These are phyloP conservation scores for Globisporangium spinosum DNA, from an alignment of 352 stramenopile genomes.

Conservation along the genomic window DNA sequence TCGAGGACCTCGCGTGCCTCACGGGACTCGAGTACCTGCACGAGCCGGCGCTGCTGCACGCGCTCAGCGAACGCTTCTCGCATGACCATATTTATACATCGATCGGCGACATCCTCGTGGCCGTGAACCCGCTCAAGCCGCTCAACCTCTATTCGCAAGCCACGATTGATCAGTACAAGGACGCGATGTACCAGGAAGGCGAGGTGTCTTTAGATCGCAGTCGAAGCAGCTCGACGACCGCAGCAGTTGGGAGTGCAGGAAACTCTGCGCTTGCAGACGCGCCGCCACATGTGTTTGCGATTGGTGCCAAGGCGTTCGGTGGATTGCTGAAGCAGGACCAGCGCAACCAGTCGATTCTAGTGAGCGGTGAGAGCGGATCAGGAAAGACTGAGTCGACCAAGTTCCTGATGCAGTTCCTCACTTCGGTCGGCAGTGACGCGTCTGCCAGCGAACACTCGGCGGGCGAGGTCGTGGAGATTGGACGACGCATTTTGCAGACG, in stretches of 20 bases:
- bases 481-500: slow-evolving; percentile 90
- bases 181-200: slow-evolving; percentile 29
- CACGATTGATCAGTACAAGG: slow-evolving; percentile 69
- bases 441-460: slow-evolving; percentile 13
- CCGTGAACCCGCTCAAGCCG: slow-evolving; percentile 80
- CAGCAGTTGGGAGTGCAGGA: slow-evolving; percentile 6
- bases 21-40: slow-evolving; percentile 81
- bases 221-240: slow-evolving; percentile 12
- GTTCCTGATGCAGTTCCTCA: slow-evolving; percentile 95
- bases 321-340: slow-evolving; percentile 52
- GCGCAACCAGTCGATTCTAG: slow-evolving; percentile 39
- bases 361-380: slow-evolving; percentile 57
- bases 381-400: slow-evolving; percentile 97
- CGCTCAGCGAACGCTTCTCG: slow-evolving; percentile 69
- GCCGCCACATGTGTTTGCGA: slow-evolving; percentile 89
- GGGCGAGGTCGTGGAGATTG: slow-evolving; percentile 65
- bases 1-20: slow-evolving; percentile 56
- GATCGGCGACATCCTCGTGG: slow-evolving; percentile 83
- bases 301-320: slow-evolving; percentile 84
- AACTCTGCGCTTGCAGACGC: slow-evolving; percentile 10
- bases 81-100: slow-evolving; percentile 85
- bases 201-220: not conserved
- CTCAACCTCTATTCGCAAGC: slow-evolving; percentile 59
- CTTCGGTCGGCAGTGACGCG: slow-evolving; percentile 69
- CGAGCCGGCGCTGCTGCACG: slow-evolving; percentile 78